Conservation (phyloP, 441 rosid species). For the Gossypium davidsonii region DNA sequence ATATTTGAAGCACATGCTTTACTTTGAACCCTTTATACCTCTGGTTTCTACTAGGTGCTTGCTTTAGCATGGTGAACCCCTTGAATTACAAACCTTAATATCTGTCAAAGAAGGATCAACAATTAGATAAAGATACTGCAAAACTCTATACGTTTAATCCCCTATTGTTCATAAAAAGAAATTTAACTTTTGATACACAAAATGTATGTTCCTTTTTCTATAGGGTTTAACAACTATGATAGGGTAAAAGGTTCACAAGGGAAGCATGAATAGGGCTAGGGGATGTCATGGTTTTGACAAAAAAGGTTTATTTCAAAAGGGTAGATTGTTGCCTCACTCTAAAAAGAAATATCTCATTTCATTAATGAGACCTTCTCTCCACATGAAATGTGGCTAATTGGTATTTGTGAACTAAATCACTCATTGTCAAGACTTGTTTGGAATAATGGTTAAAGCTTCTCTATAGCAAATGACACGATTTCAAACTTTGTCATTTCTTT, state of each 20-base stretch:
- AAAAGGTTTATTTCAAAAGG: neutral
- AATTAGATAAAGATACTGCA: neutral
- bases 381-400: neutral
- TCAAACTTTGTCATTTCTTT: too few species aligned
- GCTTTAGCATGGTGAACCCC: slow-evolving; percentile 33
- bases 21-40: slow-evolving; percentile 52
- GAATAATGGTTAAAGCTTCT: too few species aligned
- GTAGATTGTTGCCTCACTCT: slow-evolving; percentile 7
- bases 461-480: too few species aligned
- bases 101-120: slow-evolving; percentile 15
- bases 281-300: neutral
- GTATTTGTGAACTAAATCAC: neutral
- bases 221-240: neutral
- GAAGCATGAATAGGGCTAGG: neutral
- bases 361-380: neutral
- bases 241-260: neutral
- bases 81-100: neutral
- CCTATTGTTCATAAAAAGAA: neutral
- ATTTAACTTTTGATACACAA: neutral
- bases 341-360: neutral
- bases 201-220: neutral
- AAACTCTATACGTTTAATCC: neutral
- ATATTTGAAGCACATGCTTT: slow-evolving; percentile 44
- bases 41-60: slow-evolving; percentile 35
- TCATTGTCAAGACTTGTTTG: neutral